phyloP scores from a whole-genome alignment of 257 asterid genomes.

The Penstemon newberryi region DNA sequence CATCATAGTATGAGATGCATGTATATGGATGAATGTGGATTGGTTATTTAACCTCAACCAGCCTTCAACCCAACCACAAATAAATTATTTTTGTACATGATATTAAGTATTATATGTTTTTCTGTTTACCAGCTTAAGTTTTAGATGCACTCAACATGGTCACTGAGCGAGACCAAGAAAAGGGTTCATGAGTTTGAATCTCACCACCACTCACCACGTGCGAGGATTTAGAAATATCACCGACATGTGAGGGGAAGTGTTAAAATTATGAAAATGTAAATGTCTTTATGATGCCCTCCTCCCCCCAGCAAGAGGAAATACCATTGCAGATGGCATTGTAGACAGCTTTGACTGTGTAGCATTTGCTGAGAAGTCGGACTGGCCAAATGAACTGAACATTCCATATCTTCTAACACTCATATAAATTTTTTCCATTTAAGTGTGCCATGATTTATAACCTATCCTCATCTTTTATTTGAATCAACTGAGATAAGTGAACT shows the following conservation, averaged over 20 bases:
- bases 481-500: not conserved
- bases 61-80: not conserved
- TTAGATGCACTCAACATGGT: too few species aligned
- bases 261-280: too few species aligned
- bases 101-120: too few species aligned
- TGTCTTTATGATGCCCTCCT: too few species aligned
- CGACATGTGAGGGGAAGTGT: too few species aligned
- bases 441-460: not conserved
- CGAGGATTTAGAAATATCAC: too few species aligned
- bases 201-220: too few species aligned
- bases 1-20: not conserved
- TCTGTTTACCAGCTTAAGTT: too few species aligned
- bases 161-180: too few species aligned
- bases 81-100: too few species aligned
- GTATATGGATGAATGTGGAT: not conserved
- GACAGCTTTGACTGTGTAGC: not conserved
- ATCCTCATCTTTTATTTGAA: not conserved
- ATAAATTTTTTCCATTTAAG: not conserved
- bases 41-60: conserved; percentile 6
- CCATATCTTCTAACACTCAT: not conserved
- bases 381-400: not conserved
- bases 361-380: not conserved
- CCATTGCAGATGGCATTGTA: not conserved
- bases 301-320: not conserved
- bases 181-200: too few species aligned